phyloP scores from a whole-genome alignment of 257 asterid genomes.

The Solanum arcanum region DNA sequence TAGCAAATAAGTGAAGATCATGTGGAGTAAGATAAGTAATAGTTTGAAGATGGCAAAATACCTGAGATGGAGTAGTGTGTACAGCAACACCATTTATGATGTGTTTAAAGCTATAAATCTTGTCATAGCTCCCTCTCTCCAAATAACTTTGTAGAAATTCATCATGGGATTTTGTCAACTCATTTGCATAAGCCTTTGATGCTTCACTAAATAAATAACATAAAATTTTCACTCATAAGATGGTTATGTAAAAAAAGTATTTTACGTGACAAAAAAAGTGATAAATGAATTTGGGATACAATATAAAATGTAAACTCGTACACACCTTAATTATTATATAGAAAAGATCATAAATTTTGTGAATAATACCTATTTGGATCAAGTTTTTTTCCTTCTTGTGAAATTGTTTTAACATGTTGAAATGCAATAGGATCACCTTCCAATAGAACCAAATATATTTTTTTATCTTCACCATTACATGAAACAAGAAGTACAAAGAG shows the following conservation, averaged over 20 bases:
- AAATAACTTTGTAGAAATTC: constrained; percentile 37
- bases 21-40: neutral
- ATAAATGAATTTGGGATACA: neutral
- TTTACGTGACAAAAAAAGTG: neutral
- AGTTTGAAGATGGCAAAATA: neutral
- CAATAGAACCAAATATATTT: constrained; percentile 45
- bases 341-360: neutral
- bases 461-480: constrained; percentile 16
- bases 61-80: constrained; percentile 73
- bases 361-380: constrained; percentile 30
- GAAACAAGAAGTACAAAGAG: neutral
- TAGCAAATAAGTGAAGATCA: neutral
- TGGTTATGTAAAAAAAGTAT: neutral
- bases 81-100: constrained; percentile 73
- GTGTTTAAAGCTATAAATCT: constrained; percentile 81
- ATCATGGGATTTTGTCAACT: constrained; percentile 54
- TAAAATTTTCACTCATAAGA: neutral
- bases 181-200: constrained; percentile 43
- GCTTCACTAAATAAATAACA: constrained; percentile 19
- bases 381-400: constrained; percentile 4
- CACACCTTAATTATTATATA: neutral
- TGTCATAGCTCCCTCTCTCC: constrained; percentile 50
- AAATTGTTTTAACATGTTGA: constrained; percentile 11
- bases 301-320: neutral
- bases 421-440: constrained; percentile 79